These are phyloP conservation scores for Phytophthora syringae DNA, from an alignment of 352 stramenopile species.

Conservation along the genomic window DNA sequence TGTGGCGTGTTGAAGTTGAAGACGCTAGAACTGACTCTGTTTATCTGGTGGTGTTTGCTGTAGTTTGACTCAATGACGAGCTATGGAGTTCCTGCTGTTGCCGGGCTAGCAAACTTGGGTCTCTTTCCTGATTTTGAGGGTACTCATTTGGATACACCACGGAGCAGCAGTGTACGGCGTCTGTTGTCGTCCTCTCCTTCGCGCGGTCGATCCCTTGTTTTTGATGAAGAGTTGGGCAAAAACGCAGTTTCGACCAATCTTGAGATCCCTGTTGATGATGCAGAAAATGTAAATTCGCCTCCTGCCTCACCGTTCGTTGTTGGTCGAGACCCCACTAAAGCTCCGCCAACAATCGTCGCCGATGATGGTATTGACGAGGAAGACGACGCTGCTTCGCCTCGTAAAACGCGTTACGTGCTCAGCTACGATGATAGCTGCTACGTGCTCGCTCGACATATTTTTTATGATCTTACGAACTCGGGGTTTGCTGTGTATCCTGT, in stretches of 20 bases:
- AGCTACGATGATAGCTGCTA: conserved; percentile 76
- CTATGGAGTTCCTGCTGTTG: conserved; percentile 68
- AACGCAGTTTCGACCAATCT: neutral
- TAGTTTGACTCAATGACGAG: conserved; percentile 74
- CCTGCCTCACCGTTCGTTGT: conserved; percentile 6
- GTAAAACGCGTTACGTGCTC: conserved; percentile 59
- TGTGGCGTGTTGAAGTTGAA: neutral
- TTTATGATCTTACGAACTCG: conserved; percentile 49
- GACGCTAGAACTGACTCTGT: conserved; percentile 8
- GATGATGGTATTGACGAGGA: neutral
- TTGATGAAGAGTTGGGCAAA: conserved; percentile 16
- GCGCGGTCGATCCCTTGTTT: conserved; percentile 12
- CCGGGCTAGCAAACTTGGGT: conserved; percentile 61
- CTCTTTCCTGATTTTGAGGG: conserved; percentile 53
- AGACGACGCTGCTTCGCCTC: conserved; percentile 1
- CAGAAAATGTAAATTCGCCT: conserved; percentile 1
- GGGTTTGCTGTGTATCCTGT: conserved; percentile 58
- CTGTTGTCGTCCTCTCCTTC: conserved; percentile 41
- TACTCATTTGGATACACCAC: conserved; percentile 39
- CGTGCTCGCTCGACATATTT: conserved; percentile 57
- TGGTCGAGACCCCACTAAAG: neutral
- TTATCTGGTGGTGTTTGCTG: neutral
- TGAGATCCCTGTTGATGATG: neutral
- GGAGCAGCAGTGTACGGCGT: conserved; percentile 46
- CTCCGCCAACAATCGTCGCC: neutral